A percentile compares a stretch with the other conserved stretches of the same genome.
phyloP scores from a whole-genome alignment of 805 yeast genomes.

The Sungouiozyma intestinalis region DNA sequence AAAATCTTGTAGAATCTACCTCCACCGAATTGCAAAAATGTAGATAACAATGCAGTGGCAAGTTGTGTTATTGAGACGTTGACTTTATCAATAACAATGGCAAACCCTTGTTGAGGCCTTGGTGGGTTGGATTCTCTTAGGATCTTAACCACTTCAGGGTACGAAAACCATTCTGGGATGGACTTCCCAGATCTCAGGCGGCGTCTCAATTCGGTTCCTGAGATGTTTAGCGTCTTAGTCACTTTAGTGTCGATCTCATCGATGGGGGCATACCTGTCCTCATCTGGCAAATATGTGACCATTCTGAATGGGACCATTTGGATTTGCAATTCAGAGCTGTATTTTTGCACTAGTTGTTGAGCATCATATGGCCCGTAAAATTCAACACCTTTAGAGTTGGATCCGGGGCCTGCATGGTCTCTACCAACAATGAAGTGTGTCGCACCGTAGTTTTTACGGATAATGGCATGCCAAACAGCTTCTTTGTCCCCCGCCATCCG shows the following conservation, averaged over 20 bases:
- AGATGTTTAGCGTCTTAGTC: conserved; percentile 75
- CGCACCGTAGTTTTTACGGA: conserved; percentile 93
- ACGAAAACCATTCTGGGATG: conserved; percentile 95
- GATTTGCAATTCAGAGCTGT: conserved; percentile 69
- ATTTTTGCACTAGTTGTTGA: conserved; percentile 72
- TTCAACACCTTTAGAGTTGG: conserved; percentile 78
- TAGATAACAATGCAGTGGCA: conserved; percentile 77
- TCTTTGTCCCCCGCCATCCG: conserved; percentile 99
- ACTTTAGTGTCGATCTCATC: conserved; percentile 71
- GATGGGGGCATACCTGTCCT: conserved; percentile 89
- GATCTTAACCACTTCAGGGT: conserved; percentile 89
- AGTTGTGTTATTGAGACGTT: conserved; percentile 53
- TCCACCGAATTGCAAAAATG: conserved; percentile 80
- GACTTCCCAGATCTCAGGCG: conserved; percentile 76
- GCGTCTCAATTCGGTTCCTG: conserved; percentile 90
- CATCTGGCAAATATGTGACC: conserved; percentile 94
- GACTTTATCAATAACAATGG: conserved; percentile 52
- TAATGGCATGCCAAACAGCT: conserved; percentile 97
- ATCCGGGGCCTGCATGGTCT: conserved; percentile 97
- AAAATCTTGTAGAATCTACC: conserved; percentile 57
- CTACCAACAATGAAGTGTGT: conserved; percentile 96
- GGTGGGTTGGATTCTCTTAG: conserved; percentile 91
- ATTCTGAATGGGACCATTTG: conserved; percentile 92
- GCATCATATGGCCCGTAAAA: conserved; percentile 98
- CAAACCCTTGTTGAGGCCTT: conserved; percentile 80